These are phyloP conservation scores for Comarum palustre DNA, from an alignment of 306 rosid genomes.

Conservation along the genomic window DNA sequence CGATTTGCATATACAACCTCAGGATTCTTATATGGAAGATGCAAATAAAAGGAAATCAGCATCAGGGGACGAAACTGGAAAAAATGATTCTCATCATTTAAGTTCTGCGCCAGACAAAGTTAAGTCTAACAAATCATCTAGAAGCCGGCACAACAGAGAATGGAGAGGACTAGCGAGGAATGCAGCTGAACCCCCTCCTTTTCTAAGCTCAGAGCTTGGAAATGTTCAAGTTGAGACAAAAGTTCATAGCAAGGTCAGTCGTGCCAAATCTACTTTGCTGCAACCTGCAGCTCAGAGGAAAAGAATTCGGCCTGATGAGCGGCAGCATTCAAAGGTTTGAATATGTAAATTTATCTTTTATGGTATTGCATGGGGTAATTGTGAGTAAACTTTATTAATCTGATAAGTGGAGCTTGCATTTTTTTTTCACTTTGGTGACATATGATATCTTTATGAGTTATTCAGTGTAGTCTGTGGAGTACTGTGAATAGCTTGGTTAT, in stretches of 20 bases:
- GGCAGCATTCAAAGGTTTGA: constrained; percentile 57
- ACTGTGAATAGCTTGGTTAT: background rate
- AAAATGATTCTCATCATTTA: constrained; percentile 33
- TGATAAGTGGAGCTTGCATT: background rate
- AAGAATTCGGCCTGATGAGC: constrained; percentile 64
- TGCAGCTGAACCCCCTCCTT: constrained; percentile 61
- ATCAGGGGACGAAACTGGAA: constrained; percentile 41
- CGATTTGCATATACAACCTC: constrained; percentile 51
- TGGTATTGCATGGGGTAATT: background rate
- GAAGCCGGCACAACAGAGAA: constrained; percentile 65
- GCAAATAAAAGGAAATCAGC: constrained; percentile 39
- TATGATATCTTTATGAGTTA: background rate
- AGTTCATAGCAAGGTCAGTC: constrained; percentile 29
- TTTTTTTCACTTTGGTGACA: background rate
- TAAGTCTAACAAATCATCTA: constrained; percentile 43
- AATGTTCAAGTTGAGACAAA: constrained; percentile 39
- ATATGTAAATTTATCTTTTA: background rate
- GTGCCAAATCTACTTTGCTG: constrained; percentile 44
- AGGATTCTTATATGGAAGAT: constrained; percentile 42
- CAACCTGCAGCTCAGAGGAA: constrained; percentile 53
- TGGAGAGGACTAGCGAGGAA: constrained; percentile 72
- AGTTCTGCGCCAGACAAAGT: constrained; percentile 54
- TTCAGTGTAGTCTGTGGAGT: background rate
- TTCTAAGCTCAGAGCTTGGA: constrained; percentile 54
- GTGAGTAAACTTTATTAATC: background rate